These are phyloP conservation scores for Trichoderma citrinoviride DNA, from an alignment of 2,329 filamentous ascomycete genomes.

Conservation along the genomic window DNA sequence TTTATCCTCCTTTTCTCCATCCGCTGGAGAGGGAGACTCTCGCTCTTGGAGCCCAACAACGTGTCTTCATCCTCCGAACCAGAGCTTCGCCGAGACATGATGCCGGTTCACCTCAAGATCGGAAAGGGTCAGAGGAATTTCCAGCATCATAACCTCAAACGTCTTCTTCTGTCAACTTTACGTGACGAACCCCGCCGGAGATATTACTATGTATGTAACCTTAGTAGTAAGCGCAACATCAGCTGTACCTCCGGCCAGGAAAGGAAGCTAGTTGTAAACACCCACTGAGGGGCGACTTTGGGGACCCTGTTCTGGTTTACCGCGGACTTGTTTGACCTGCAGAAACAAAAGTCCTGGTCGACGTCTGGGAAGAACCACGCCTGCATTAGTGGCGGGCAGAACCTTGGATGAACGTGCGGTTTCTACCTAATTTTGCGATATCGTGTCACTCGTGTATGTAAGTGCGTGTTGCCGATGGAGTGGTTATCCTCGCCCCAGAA, in stretches of 20 bases:
- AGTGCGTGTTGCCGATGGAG: not conserved
- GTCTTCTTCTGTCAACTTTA: not conserved
- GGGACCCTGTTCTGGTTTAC: not conserved
- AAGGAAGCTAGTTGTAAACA: not conserved
- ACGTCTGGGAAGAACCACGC: too few species aligned
- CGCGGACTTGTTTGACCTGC: not conserved
- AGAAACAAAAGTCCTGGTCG: not conserved
- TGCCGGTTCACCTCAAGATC: not conserved
- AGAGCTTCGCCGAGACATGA: slow-evolving; percentile 14
- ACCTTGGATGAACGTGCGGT: not conserved
- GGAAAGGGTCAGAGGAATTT: not conserved
- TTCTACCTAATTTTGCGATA: not conserved
- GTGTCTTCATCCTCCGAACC: slow-evolving; percentile 14
- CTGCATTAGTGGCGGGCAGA: not conserved
- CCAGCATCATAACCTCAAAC: not conserved
- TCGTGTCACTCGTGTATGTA: not conserved
- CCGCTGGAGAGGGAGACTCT: not conserved
- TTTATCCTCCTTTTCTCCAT: not conserved
- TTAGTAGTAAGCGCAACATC: not conserved
- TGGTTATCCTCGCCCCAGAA: not conserved
- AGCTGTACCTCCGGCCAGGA: not conserved
- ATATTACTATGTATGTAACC: not conserved
- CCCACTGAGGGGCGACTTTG: not conserved
- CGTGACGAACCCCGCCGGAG: not conserved
- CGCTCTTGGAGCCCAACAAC: slow-evolving; percentile 5